Conservation (phyloP, 805 yeast species). For the Yarrowia hollandica region DNA sequence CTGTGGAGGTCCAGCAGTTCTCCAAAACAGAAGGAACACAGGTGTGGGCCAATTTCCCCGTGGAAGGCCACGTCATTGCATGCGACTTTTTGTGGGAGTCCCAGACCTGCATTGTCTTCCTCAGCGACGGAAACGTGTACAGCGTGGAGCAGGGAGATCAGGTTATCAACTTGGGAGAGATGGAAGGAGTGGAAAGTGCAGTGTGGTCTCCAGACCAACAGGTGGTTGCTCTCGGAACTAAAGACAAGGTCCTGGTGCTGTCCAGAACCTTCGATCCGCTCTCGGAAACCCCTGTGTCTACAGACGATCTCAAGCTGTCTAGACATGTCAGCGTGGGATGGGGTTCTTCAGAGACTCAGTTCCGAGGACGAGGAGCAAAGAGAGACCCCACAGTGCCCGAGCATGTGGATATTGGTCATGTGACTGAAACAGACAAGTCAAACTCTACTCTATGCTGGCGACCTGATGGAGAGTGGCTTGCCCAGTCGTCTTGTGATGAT, state of each 20-base stretch:
- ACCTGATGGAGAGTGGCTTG: slow-evolving; percentile 87
- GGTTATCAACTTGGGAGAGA: slow-evolving; percentile 61
- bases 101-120: slow-evolving; percentile 64
- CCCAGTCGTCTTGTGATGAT: slow-evolving; percentile 63
- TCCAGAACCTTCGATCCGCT: slow-evolving; percentile 80
- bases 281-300: slow-evolving; percentile 57
- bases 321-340: slow-evolving; percentile 96
- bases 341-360: slow-evolving; percentile 97
- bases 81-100: slow-evolving; percentile 71
- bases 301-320: slow-evolving; percentile 65
- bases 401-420: slow-evolving; percentile 65
- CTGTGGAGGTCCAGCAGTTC: slow-evolving; percentile 72
- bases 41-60: slow-evolving; percentile 31
- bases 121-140: slow-evolving; percentile 73
- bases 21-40: slow-evolving; percentile 38
- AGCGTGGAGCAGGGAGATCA: slow-evolving; percentile 37
- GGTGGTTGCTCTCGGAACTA: slow-evolving; percentile 67
- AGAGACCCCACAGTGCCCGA: slow-evolving; percentile 87
- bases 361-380: slow-evolving; percentile 88
- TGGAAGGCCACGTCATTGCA: slow-evolving; percentile 49
- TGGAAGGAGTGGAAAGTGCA: slow-evolving; percentile 67
- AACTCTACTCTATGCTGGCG: slow-evolving; percentile 75
- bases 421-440: slow-evolving; percentile 55
- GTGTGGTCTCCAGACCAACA: slow-evolving; percentile 93
- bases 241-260: slow-evolving; percentile 58